Evolutionary conservation across 2,329 filamentous ascomycete genomes (phyloP), one percentile per base, ranked within the genome.

Genomic region (Pseudogymnoascus destructans): DNA sequence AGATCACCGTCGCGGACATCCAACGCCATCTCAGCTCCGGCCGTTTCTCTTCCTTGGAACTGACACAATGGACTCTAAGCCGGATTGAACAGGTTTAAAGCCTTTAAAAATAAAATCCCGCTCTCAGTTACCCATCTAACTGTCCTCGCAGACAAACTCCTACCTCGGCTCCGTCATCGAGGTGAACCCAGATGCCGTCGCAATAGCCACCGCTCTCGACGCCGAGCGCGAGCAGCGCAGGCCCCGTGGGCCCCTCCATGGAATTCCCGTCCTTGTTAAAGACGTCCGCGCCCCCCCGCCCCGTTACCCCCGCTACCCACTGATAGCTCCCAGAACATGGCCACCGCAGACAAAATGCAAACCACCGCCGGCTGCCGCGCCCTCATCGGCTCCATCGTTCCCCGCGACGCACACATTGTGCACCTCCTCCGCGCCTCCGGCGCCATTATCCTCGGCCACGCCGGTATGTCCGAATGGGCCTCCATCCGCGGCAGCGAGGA

Each of bases 391-490:
- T 73, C 79, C n/a, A 75, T 73, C 61, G 72, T 78, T 0, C 73
- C 75, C n/a, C 67, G 70, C 54, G 80, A 82, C 63, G 73, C 78
- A 5, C 77, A 78, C 0, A 71, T 86, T 2, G 81, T 76, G 2
- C 70, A 73, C 10, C 85, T 82, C 65, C 73, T 87, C 4, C 75
- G 82, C 58, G 71, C 77, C 58, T 79, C 79, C 1, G 84, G 84
- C 2, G 79, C 76, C 1, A 73, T 87, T 40, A 78, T 87, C 40
- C 73, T 88, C 0, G 85, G 84, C 52, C 87, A 87, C 69, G 72
- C 81, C 0, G 84, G 82, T 59, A 66, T 87, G 25, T 81, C 76
- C 1, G 77, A 87, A 66, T 87, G 83, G 81, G 80, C 80, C 2
- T 81, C 82, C 63, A 80, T 72, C 56, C 73, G 84, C 0, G 70